Evolutionary conservation across 805 yeast species (phyloP), one percentile per base, ranked within the genome.

Genomic region (Saturnispora silvae): DNA sequence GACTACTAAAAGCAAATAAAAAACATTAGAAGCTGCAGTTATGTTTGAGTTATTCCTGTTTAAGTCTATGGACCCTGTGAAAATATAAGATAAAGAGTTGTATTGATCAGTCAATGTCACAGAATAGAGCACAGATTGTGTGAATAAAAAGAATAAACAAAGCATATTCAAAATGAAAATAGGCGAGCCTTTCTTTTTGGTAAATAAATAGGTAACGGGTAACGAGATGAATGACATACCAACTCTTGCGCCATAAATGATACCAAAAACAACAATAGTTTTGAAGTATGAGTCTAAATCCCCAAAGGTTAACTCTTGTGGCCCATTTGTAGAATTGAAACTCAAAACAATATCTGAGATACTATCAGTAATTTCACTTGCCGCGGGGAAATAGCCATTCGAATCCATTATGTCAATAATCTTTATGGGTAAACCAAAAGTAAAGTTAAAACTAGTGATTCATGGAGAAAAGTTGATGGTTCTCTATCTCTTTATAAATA

Each of bases 81-180:
- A 61, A 9, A 49, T 44, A 37, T 64, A 63, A 1, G 79, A 59
- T 1, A 75, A 37, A 0, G 76, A 59, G 20, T 68, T 61, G 45
- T 68, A 71, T 1, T 75, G 65, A 9, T 81, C 72, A 24, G 67
- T 49, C 15, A 77, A 52, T 45, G 77, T 75, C 10, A 59, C 65
- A 20, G 81, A 48, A 56, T 69, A 76, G 5, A 86, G 57, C 2
- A 71, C 67, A 1, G 86, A 71, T 37, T 81, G 79, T 13, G 85
- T 40, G 4, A 78, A 54, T 37, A 78, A 57, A 4, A 75, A 52
- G 3, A 72, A 34, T 36, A 89, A 61, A 24, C 81, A 72, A 3
- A 65, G 35, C 52, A 76, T 77, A 56, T 87, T 86, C 31, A 85
- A 57, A n/a, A 77, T 54, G 54, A 84, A 89, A 20, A 85, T 71